Evolutionary conservation across 2,329 filamentous ascomycete genomes (phyloP), one percentile per base, ranked within the genome.

Genomic region (Graphilbum fragrans): DNA sequence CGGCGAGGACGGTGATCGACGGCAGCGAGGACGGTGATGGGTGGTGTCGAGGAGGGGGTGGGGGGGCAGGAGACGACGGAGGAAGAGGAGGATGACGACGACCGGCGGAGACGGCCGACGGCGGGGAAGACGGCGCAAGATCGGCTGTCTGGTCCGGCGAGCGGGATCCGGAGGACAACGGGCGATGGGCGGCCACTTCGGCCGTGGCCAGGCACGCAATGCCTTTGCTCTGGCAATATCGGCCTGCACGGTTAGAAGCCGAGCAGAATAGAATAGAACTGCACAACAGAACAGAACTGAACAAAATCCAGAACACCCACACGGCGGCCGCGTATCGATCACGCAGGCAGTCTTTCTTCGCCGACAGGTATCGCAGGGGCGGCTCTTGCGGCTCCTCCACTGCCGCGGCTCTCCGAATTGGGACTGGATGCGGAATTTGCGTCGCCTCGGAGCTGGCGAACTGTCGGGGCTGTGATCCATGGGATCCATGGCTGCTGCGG

Each of bases 311-410:
- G 16, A 14, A 8, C 12, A 42, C 47, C 12, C 18, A 49, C 47
- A 49, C 3, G 47, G 47, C 16, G 47, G 45, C 20, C 34, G 35
- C 11, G 41, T 41, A 23, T 45, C 45, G 8, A 49, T 47, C 3
- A 49, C 41, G 23, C 47, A 49, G 14, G 47, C 47, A 3, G 47
- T 49, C 37, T 49, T 49, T 5, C 47, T 20, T 19, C 41, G 42
- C 18, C 45, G 42, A 22, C 47, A 49, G 4, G 45, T 43, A 41
- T 49, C 47, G 38, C 47, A 49, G 4, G 47, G 47, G 2, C 47
- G 45, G 25, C 43, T 48, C 39, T 48, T 48, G 12, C 47, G 38
- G 25, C 47, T 48, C 7, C 47, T 39, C 47, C 45, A 46, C 29
- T 48, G 42, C 12, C 47, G 42, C 10, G 45, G 25, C 20, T 29